phyloP scores from a whole-genome alignment of 163 green algal genomes.

The Volvox carteri region DNA sequence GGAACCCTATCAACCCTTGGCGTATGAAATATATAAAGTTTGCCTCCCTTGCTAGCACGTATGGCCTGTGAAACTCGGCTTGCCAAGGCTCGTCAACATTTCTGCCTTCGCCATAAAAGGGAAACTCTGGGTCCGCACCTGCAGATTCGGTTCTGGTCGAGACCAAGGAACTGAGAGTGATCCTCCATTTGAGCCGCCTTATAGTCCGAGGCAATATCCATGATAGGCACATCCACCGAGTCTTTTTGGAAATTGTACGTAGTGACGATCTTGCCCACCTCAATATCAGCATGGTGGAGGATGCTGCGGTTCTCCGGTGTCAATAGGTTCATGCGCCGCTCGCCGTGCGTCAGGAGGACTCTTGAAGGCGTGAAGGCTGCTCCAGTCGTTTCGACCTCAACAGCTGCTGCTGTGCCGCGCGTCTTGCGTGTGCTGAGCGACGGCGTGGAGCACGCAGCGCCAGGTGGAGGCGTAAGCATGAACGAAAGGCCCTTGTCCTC shows the following conservation, averaged over 20 bases:
- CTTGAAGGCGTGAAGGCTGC: constrained; percentile 33
- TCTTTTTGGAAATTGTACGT: constrained; percentile 95
- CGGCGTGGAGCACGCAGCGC: constrained; percentile 10
- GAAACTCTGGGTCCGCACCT: constrained; percentile 22
- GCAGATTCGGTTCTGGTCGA: constrained; percentile 88
- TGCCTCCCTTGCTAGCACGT: no score
- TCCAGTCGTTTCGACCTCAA: background rate
- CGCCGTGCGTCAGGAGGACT: constrained; percentile 81
- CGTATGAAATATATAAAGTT: no score
- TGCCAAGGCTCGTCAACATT: no score
- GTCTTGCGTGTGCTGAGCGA: constrained; percentile 21
- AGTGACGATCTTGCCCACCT: constrained; percentile 83
- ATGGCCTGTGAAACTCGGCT: no score
- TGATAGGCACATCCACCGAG: constrained; percentile 85
- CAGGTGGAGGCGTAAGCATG: constrained; percentile 49
- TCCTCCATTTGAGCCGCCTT: constrained; percentile 89
- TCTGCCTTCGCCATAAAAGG: no score
- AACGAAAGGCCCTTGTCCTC: constrained; percentile 76
- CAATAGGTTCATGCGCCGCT: constrained; percentile 93
- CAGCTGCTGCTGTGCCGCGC: constrained; percentile 25
- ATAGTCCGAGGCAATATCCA: constrained; percentile 83
- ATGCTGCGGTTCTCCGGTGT: constrained; percentile 71
- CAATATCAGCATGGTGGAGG: constrained; percentile 89
- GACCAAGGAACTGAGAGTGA: constrained; percentile 90
- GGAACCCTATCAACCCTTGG: no score